Percentiles rank a stretch among this genome's conserved stretches.
Conservation (phyloP, 208 protist species). For the Acanthamoeba divionensis region DNA sequence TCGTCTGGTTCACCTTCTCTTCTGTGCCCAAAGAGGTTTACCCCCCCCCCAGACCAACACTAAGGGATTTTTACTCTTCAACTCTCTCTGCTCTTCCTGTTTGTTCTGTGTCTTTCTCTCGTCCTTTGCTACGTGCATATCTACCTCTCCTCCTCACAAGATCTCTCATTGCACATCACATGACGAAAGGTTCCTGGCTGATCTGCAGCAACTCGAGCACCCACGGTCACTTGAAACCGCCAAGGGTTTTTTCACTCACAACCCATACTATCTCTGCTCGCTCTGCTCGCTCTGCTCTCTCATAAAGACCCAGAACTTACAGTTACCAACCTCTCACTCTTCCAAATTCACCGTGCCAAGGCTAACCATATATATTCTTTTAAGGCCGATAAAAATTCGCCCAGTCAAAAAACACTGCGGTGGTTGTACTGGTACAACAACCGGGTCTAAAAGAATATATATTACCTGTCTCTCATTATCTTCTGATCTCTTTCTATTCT, state of each 20-base stretch:
- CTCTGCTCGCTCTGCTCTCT: too few species aligned
- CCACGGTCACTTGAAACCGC: too few species aligned
- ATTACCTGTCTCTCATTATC: background rate
- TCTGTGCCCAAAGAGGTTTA: constrained; percentile 34
- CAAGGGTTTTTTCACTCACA: too few species aligned
- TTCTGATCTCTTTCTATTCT: background rate
- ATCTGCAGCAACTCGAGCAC: too few species aligned
- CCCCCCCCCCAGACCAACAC: too few species aligned
- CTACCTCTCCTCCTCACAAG: background rate
- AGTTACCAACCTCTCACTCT: too few species aligned
- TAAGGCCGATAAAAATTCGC: too few species aligned
- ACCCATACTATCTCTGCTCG: too few species aligned
- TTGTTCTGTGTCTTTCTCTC: background rate
- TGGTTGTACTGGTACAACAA: background rate
- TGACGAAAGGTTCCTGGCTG: background rate
- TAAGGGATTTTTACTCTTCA: background rate
- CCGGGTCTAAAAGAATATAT: background rate
- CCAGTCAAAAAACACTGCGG: too few species aligned
- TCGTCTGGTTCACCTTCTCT: constrained; percentile 51
- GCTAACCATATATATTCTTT: too few species aligned
- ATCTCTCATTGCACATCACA: background rate
- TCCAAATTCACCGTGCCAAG: too few species aligned
- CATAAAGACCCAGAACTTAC: too few species aligned
- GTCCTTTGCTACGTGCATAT: background rate
- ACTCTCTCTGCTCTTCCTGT: background rate